Conservation (phyloP, 257 asterid genomes). For the Solanum virginianum region DNA sequence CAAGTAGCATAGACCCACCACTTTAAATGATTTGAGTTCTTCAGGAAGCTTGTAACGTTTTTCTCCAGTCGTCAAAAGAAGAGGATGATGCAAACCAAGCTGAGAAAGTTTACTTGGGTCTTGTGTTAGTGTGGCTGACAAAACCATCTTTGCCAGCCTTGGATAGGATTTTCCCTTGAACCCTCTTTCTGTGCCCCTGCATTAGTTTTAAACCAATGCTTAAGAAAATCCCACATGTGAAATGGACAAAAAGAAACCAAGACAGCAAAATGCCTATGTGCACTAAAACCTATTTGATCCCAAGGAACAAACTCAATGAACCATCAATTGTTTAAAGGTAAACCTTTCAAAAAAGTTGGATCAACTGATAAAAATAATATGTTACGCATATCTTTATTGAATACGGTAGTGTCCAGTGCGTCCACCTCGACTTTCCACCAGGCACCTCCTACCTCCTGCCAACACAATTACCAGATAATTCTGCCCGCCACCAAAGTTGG, state of each 20-base stretch:
- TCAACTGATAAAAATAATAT: background rate
- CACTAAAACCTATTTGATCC: background rate
- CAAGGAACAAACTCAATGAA: background rate
- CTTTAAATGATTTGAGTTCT: conserved; percentile 61
- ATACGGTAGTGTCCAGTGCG: background rate
- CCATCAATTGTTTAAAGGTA: background rate
- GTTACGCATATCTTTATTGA: background rate
- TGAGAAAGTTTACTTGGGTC: conserved; percentile 89
- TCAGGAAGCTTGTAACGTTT: conserved; percentile 73
- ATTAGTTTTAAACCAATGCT: background rate
- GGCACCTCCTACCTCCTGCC: background rate
- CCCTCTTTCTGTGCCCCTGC: conserved; percentile 80
- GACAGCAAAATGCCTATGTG: background rate
- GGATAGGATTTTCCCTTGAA: conserved; percentile 61
- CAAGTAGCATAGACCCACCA: conserved; percentile 34
- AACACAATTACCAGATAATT: background rate
- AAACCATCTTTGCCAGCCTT: conserved; percentile 74
- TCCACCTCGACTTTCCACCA: background rate
- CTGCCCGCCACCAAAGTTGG: background rate
- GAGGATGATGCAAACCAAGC: conserved; percentile 81
- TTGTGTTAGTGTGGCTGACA: conserved; percentile 92
- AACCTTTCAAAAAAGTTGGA: background rate
- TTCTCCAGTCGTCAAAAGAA: conserved; percentile 66
- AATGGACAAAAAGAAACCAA: background rate
- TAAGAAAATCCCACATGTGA: background rate